Evolutionary conservation across 345 rosid genomes (phyloP).

Genomic region (Boechera retrofracta): DNA sequence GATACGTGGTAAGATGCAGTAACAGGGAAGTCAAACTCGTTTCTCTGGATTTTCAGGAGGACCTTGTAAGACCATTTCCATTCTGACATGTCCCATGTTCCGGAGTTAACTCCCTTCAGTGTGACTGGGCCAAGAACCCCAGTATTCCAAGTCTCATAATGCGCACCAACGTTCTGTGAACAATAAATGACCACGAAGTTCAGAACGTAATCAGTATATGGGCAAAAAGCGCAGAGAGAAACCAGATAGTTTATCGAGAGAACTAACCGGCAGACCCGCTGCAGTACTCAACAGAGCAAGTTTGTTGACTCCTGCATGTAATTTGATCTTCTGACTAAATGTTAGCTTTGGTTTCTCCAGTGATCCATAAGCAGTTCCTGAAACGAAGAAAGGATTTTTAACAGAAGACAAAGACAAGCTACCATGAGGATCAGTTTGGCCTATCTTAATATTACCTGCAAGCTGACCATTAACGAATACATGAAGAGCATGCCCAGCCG

Average conservation of each 20-base stretch:
- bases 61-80: conserved; percentile 94
- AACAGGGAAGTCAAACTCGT: not conserved
- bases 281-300: conserved; percentile 70
- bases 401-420: not conserved
- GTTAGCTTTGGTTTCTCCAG: conserved; percentile 64
- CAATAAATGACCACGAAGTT: not conserved
- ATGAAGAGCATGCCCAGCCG: conserved; percentile 75
- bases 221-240: not conserved
- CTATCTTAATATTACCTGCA: conserved; percentile 53
- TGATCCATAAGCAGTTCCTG: conserved; percentile 77
- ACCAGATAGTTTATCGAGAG: not conserved
- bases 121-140: conserved; percentile 88
- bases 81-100: conserved; percentile 68
- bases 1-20: not conserved
- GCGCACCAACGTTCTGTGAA: conserved; percentile 82
- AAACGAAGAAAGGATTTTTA: conserved; percentile 8
- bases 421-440: conserved; percentile 10
- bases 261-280: conserved; percentile 86
- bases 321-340: conserved; percentile 50
- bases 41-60: conserved; percentile 16
- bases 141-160: conserved; percentile 82
- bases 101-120: conserved; percentile 68
- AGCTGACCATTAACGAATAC: conserved; percentile 75
- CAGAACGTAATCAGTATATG: not conserved
- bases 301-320: conserved; percentile 42